A percentile compares a stretch with the other conserved stretches of the same genome.
These are phyloP conservation scores for Fusarium torulosum DNA, from an alignment of 2,329 filamentous ascomycete species.

Conservation along the genomic window DNA sequence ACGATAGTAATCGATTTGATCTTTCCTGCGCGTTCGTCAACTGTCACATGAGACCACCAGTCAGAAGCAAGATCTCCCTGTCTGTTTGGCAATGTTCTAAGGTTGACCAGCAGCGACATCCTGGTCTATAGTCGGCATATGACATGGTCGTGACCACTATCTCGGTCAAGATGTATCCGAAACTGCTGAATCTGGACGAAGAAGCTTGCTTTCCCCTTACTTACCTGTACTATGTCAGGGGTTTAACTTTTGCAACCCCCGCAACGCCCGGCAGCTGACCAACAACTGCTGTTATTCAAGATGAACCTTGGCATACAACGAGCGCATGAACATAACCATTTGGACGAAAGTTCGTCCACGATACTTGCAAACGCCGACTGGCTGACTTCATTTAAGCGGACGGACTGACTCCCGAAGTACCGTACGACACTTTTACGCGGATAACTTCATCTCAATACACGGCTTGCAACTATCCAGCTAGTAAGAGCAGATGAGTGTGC, in stretches of 20 bases:
- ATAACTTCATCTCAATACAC: background rate
- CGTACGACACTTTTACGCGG: conserved; percentile 15
- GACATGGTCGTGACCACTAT: conserved; percentile 20
- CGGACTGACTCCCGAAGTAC: conserved; percentile 40
- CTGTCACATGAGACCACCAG: conserved; percentile 37
- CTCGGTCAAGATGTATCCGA: conserved; percentile 31
- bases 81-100: conserved; percentile 6
- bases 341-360: conserved; percentile 12
- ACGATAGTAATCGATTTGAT: background rate
- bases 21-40: background rate
- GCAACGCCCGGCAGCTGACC: conserved; percentile 26
- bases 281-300: conserved; percentile 16
- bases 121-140: conserved; percentile 24
- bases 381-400: conserved; percentile 24
- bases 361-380: conserved; percentile 14
- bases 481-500: background rate
- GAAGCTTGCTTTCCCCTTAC: conserved; percentile 19
- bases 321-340: conserved; percentile 34
- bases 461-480: background rate
- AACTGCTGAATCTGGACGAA: conserved; percentile 30
- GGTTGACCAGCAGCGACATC: conserved; percentile 16
- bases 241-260: conserved; percentile 22
- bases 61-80: conserved; percentile 20
- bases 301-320: conserved; percentile 12
- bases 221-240: conserved; percentile 25